Evolutionary conservation across 1,284 basidiomycete species (phyloP).

Genomic region (Athelia psychrophila): DNA sequence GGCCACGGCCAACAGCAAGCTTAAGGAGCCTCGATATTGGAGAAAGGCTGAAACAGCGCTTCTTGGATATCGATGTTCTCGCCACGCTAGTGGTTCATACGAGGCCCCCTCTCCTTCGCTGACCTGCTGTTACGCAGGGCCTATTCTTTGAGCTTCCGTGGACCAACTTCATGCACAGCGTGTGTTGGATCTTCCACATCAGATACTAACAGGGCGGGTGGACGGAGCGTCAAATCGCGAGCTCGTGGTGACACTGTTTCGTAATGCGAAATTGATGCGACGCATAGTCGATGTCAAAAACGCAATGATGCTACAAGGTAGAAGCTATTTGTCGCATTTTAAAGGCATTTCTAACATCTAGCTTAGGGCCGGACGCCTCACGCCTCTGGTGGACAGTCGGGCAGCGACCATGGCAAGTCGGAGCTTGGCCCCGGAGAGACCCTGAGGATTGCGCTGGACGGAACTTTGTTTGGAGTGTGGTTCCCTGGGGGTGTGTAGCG

Average conservation of each 20-base stretch:
- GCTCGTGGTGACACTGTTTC: constrained; percentile 78
- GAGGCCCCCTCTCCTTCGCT: constrained; percentile 2
- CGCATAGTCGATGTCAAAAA: constrained; percentile 81
- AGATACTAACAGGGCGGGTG: constrained; percentile 87
- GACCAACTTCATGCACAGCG: constrained; percentile 98
- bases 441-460: background rate
- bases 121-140: constrained; percentile 46
- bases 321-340: constrained; percentile 15
- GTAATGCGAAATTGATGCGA: constrained; percentile 75
- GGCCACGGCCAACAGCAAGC: constrained; percentile 26
- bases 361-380: constrained; percentile 47
- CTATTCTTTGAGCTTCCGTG: constrained; percentile 95
- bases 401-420: background rate
- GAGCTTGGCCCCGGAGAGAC: background rate
- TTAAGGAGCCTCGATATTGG: constrained; percentile 43
- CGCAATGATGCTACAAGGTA: constrained; percentile 75
- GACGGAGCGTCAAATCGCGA: constrained; percentile 79
- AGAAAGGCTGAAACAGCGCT: constrained; percentile 75
- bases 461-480: background rate
- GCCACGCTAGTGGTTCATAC: constrained; percentile 50
- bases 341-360: no score
- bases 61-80: constrained; percentile 71
- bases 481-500: no score
- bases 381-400: background rate
- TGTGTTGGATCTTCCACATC: constrained; percentile 95